phyloP scores from a whole-genome alignment of 257 asterid species.

The Hygrophila difformis region DNA sequence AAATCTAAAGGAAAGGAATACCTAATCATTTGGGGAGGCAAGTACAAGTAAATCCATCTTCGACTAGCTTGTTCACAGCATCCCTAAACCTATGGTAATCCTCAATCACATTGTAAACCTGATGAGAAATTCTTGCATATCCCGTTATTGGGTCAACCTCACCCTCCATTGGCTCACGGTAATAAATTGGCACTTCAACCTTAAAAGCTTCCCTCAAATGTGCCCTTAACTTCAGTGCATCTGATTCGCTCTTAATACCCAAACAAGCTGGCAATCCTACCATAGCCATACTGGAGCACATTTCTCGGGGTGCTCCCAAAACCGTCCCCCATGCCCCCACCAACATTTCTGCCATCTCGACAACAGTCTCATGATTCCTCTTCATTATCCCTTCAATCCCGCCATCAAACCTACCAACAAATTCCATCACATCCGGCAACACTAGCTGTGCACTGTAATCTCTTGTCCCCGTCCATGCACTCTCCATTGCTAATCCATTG shows the following conservation, averaged over 20 bases:
- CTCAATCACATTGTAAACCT: slow-evolving; percentile 63
- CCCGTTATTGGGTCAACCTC: slow-evolving; percentile 47
- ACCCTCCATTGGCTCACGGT: slow-evolving; percentile 39
- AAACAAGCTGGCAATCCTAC: slow-evolving; percentile 72
- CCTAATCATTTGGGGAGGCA: slow-evolving; percentile 33
- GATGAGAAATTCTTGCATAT: slow-evolving; percentile 86
- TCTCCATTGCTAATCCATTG: slow-evolving; percentile 64
- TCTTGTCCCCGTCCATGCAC: slow-evolving; percentile 82
- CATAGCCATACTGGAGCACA: slow-evolving; percentile 93
- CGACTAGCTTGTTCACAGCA: slow-evolving; percentile 55
- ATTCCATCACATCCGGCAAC: slow-evolving; percentile 59
- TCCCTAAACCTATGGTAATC: slow-evolving; percentile 71
- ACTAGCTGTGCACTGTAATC: slow-evolving; percentile 83
- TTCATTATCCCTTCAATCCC: slow-evolving; percentile 67
- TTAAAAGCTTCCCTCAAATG: slow-evolving; percentile 53
- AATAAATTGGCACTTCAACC: slow-evolving; percentile 81
- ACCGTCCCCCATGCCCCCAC: slow-evolving; percentile 60
- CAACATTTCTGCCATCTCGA: slow-evolving; percentile 46
- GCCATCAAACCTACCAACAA: slow-evolving; percentile 59
- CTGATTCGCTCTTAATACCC: slow-evolving; percentile 42
- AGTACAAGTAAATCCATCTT: slow-evolving; percentile 43
- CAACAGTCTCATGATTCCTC: slow-evolving; percentile 54
- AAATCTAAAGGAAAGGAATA: slow-evolving; percentile 3
- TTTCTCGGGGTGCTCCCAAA: slow-evolving; percentile 59
- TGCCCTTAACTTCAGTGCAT: slow-evolving; percentile 49